A percentile compares a stretch with the other conserved stretches of the same genome.
Evolutionary conservation across 1,139 yeast genomes (phyloP).

Genomic region (Candida pseudoviswanathii): DNA sequence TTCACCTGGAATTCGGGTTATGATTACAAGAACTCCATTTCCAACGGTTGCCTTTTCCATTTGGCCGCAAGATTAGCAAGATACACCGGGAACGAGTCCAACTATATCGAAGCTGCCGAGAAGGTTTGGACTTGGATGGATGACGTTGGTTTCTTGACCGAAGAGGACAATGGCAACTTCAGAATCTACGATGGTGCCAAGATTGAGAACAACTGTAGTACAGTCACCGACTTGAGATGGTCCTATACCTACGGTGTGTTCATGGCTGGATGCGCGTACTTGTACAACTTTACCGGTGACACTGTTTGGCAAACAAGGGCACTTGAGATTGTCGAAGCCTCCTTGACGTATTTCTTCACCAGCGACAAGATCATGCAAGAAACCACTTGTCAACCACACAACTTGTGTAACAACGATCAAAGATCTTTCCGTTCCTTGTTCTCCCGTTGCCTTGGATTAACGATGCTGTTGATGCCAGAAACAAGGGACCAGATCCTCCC

Average conservation of each 20-base stretch:
- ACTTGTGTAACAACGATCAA: constrained; percentile 72
- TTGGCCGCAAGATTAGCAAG: constrained; percentile 78
- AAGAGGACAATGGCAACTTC: constrained; percentile 37
- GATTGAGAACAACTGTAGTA: constrained; percentile 56
- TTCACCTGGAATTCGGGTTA: constrained; percentile 77
- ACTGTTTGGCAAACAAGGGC: constrained; percentile 59
- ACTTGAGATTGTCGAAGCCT: constrained; percentile 51
- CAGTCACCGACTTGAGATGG: constrained; percentile 61
- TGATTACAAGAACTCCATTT: constrained; percentile 75
- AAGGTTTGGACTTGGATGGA: constrained; percentile 71
- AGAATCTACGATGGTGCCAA: constrained; percentile 75
- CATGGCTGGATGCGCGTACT: constrained; percentile 70
- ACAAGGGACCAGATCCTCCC: constrained; percentile 44
- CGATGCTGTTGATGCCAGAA: constrained; percentile 59
- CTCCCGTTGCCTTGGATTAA: constrained; percentile 63
- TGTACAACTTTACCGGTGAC: constrained; percentile 66
- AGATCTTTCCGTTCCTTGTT: constrained; percentile 75
- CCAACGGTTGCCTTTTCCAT: constrained; percentile 78
- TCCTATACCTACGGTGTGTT: constrained; percentile 79
- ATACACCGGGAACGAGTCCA: constrained; percentile 56
- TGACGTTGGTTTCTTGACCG: constrained; percentile 49
- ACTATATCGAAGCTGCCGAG: constrained; percentile 66
- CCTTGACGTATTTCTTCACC: constrained; percentile 44
- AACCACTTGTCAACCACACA: constrained; percentile 56
- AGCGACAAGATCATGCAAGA: constrained; percentile 58